Base-by-base conservation (phyloP, 768 basidiomycete genomes). In the Rhodotorula taiwanensis region DNA sequence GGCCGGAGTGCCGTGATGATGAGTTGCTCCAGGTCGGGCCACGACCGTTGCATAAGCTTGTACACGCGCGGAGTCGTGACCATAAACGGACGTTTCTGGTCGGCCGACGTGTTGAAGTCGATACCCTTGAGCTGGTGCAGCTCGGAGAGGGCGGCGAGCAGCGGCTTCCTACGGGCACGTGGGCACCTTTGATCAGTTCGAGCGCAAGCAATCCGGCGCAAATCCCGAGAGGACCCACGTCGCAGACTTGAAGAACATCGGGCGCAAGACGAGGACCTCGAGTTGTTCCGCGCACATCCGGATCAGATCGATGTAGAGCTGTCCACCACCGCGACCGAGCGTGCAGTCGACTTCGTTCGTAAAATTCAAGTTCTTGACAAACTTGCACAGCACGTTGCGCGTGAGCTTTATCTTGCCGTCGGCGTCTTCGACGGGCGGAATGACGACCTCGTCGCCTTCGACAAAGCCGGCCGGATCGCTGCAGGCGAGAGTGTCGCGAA, bases 1-100 rank as follows among this genome's bases (percentile, higher is more conserved):
- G 47, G 27, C 23, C 42, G 49, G 15, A 64, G 34, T 23, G 15
- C 36, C 8, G 27, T 23, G 14, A 64, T 25, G 31, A 43, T 39
- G 42, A 69, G 45, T 3, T 25, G 20, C 23, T 64, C 47, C n/a
- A 69, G 60, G 18, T 61, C 55, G 34, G 42, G 47, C 57, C 56
- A 58, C 8, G n/a, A 41, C 15, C 48, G 41, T 21, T 30, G 47
- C 42, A 58, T n/a, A 10, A 69, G 55, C 41, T 36, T 21, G 52
- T 51, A 39, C 25, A 69, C 2, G n/a, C 67, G 59, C 5, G 67
- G 51, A 7, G 42, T 43, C 3, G 67, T 69, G n/a, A 69, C 20
- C 21, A 48, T 1, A 60, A 64, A 64, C 10, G 67, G 62, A 13
- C 58, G 16, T 1, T 9, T 11, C 20, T 33, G 47, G 14, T 52